phyloP scores from a whole-genome alignment of 257 asterid genomes.

The Solanum medicagineum region DNA sequence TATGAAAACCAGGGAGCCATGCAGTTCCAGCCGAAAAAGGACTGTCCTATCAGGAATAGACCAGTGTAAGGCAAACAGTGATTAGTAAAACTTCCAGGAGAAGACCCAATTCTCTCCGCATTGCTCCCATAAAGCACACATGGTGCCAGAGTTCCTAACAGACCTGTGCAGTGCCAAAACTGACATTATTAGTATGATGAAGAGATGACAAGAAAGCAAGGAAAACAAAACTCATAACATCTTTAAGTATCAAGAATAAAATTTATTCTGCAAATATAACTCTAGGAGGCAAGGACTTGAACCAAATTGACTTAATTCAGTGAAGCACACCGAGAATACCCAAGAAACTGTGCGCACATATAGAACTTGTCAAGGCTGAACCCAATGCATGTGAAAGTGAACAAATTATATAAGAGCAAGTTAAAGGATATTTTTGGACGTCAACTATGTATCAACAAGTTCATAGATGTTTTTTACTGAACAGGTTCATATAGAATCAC shows the following conservation, averaged over 20 bases:
- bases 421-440: not conserved
- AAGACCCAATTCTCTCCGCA: conserved; percentile 49
- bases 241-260: not conserved
- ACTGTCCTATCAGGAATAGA: conserved; percentile 46
- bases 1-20: conserved; percentile 73
- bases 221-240: not conserved
- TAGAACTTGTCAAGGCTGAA: not conserved
- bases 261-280: not conserved
- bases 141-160: conserved; percentile 60
- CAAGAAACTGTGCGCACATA: not conserved
- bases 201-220: not conserved
- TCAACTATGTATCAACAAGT: not conserved
- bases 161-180: conserved; percentile 26
- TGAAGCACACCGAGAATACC: not conserved
- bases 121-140: conserved; percentile 68
- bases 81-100: conserved; percentile 43
- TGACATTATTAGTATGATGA: not conserved
- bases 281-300: not conserved
- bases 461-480: not conserved
- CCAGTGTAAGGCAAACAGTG: conserved; percentile 76
- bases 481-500: not conserved
- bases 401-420: not conserved
- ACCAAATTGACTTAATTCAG: not conserved
- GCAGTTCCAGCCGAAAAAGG: conserved; percentile 58
- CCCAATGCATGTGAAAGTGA: not conserved